Base-by-base conservation (phyloP, 768 basidiomycete species). In the Mrakia blollopis region DNA sequence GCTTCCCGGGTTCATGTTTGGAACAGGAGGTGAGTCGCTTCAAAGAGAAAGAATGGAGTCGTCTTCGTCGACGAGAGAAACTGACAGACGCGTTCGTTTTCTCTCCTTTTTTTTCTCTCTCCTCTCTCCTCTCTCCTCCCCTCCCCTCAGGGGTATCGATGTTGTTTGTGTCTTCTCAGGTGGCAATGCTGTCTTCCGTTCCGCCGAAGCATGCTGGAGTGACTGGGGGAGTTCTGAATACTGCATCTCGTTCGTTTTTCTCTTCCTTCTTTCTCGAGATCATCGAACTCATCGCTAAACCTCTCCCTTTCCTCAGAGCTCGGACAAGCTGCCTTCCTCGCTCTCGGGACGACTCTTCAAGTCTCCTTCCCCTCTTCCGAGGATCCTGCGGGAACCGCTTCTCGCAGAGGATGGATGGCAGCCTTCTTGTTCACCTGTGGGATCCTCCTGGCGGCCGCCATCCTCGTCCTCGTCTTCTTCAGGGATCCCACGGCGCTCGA, bases 271-370 rank as follows among this genome's bases (percentile, higher is more conserved):
- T 10, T 18, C 16, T 62, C 61, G 8, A 62, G 16, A 13, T 62
- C 13, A 28, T 35, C 61, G 4, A 25, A 28, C 61, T 28, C 61
- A 10, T 2, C 18, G 8, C 61, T 35, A 9, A 30, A 1, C 3
- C 30, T n/a, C 14, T 35, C 18, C 32, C 16, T 2, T 9, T 35
- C 30, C 61, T 21, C n/a, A 62, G 61, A 68, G 14, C 65, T 68
- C 32, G 65, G 65, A 35, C 65, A 68, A 68, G 65, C 65, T 18
- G 39, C 65, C 9, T 68, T 68, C 65, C 65, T 68, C 65, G 37
- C 37, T 39, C 65, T 68, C 6, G 65, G 39, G 9, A 68, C 65
- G 18, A 68, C 65, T 37, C 23, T 68, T 23, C 65, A 68, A 68
- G 35, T 37, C 23, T 39, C 65, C 32, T n/a, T 39, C 65, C 25